Base-by-base conservation (phyloP, 441 rosid species). In the Pelargonium myrrhifolium region DNA sequence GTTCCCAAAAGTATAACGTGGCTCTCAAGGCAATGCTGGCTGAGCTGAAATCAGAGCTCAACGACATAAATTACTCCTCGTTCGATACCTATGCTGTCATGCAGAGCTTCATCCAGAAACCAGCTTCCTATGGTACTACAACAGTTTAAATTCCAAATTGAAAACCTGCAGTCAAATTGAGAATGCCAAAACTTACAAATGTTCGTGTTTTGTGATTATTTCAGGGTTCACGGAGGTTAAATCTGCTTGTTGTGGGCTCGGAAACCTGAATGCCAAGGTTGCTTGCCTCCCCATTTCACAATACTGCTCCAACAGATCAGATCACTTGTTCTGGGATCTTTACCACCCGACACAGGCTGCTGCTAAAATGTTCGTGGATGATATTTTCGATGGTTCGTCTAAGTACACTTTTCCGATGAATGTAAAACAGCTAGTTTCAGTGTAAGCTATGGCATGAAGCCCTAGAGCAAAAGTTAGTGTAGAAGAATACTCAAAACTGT, bases 241-340 rank as follows among this genome's bases (percentile, higher is more conserved):
- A 78, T 77, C 89, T 17, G 96, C 98, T 0, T 87, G 98, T 51
- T 93, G 98, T 72, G 98, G 98, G 59, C 75, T 70, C 2, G 98
- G 97, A 3, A 64, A 76, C n/a, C 77, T 90, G 72, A 86, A 76
- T 8, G 91, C 96, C 0, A 71, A 71, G 0, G 4, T 67, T 4
- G 88, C 88, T 7, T 88, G 97, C 72, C 11, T 83, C 26, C 98
- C 92, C 0, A 9, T 83, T 2, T 66, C 97, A 8, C 71, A 67
- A 8, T 79, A 72, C 47, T 90, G 98, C 73, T 10, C 85, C 59
- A 77, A 90, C 78, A 73, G 97, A 73, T 83, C n/a, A 47, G 82
- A 89, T 53, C 85, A 89, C 75, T 35, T 87, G 1, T 93, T 89
- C 55, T 89, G 98, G 98, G 96, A 93, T 74, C 62, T 77, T 0